Conservation (phyloP, 2,329 filamentous ascomycete species). For the Rhexocercosporidium sp. region DNA sequence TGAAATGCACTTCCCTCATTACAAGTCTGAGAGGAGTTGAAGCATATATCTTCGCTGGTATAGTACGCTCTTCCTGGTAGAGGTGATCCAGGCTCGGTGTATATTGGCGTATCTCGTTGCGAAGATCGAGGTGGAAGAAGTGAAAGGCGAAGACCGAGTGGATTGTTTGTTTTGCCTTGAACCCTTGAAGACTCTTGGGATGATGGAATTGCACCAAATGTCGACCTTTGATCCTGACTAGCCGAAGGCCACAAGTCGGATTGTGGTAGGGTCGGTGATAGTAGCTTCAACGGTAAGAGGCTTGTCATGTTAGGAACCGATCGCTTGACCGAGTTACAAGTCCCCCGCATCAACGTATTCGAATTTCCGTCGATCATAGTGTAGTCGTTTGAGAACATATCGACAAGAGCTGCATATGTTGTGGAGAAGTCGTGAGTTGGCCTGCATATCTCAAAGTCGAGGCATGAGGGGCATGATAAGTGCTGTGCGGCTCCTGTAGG, state of each 20-base stretch:
- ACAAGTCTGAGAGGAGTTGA: conserved; percentile 20
- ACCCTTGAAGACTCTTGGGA: not conserved
- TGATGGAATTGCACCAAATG: conserved; percentile 14
- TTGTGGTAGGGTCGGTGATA: conserved; percentile 27
- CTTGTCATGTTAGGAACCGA: conserved; percentile 38
- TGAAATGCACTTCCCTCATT: conserved; percentile 25
- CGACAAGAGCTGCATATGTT: conserved; percentile 5
- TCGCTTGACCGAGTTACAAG: conserved; percentile 21
- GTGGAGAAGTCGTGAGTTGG: conserved; percentile 1
- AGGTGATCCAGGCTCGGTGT: conserved; percentile 32
- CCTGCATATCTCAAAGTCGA: conserved; percentile 12
- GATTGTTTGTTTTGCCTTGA: conserved; percentile 13
- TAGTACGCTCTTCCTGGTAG: conserved; percentile 27
- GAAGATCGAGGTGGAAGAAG: not conserved
- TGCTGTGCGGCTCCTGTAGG: conserved; percentile 21
- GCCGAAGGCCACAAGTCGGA: conserved; percentile 20
- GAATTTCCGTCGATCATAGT: not conserved
- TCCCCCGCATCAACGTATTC: conserved; percentile 8
- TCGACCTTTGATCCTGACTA: conserved; percentile 15
- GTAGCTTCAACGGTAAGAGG: conserved; percentile 33
- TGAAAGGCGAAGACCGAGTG: conserved; percentile 4
- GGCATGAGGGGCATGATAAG: conserved; percentile 22
- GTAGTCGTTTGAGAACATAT: conserved; percentile 4
- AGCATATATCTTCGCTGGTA: conserved; percentile 20
- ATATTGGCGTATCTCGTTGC: conserved; percentile 35